Percentiles rank a stretch among this genome's conserved stretches.
Evolutionary conservation across 169 alveolate genomes (phyloP).

Genomic region (Cyclospora cayetanensis): DNA sequence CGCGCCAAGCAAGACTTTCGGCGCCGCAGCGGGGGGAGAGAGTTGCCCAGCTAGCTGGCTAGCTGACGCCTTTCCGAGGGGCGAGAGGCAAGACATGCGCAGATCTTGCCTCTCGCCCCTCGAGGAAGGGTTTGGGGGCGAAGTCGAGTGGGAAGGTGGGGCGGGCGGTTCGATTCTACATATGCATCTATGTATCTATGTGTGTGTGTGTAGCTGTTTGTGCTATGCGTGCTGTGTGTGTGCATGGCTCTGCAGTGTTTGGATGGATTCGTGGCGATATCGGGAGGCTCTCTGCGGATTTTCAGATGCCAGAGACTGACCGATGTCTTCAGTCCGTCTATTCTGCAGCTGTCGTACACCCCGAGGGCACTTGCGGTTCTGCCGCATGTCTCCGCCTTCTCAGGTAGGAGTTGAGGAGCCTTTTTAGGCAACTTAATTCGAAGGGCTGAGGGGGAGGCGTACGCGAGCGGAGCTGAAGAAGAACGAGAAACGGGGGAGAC

Average conservation of each 20-base stretch:
- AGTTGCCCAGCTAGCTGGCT: background rate
- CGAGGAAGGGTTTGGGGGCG: background rate
- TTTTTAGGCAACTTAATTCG: too few species aligned
- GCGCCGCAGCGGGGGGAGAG: background rate
- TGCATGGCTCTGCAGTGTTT: slow-evolving; percentile 81
- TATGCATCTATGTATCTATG: too few species aligned
- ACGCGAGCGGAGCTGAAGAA: too few species aligned
- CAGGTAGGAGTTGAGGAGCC: background rate
- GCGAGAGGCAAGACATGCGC: too few species aligned
- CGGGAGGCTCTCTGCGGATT: slow-evolving; percentile 88
- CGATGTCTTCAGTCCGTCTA: slow-evolving; percentile 90
- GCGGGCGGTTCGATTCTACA: background rate
- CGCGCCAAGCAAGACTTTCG: too few species aligned
- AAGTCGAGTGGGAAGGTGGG: background rate
- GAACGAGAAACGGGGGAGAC: too few species aligned
- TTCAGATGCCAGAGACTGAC: slow-evolving; percentile 87
- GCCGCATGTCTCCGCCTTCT: slow-evolving; percentile 80
- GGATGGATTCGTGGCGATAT: slow-evolving; percentile 93
- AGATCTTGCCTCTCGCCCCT: too few species aligned
- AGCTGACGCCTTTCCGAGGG: too few species aligned
- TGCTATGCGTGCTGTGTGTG: background rate
- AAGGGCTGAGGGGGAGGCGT: too few species aligned
- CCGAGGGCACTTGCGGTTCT: slow-evolving; percentile 91
- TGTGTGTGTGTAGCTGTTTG: background rate
- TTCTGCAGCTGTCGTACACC: slow-evolving; percentile 91